Percentiles rank a stretch among this genome's conserved stretches.
Evolutionary conservation across 2,329 filamentous ascomycete genomes (phyloP).

Genomic region (Curvularia lunata): DNA sequence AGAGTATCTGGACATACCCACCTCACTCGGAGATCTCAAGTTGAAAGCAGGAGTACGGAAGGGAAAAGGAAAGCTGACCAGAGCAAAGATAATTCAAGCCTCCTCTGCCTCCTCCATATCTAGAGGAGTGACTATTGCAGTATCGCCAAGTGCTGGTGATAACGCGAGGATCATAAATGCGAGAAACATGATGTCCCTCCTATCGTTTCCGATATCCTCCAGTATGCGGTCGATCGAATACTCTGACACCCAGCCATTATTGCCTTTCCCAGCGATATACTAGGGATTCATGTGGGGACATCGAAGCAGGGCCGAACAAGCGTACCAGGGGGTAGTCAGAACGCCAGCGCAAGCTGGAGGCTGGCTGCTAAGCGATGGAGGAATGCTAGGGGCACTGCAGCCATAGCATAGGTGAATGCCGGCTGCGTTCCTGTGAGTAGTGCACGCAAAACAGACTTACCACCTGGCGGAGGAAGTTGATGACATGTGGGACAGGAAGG

Average conservation of each 20-base stretch:
- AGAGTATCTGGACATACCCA: neutral
- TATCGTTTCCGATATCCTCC: neutral
- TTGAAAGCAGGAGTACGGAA: neutral
- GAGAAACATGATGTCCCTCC: neutral
- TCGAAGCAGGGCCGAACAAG: neutral
- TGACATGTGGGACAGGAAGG: constrained; percentile 3
- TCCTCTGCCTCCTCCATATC: neutral
- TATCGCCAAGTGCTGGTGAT: neutral
- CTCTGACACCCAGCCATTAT: neutral
- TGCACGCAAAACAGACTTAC: neutral
- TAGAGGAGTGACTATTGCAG: neutral
- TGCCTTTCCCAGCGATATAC: neutral
- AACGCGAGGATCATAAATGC: neutral
- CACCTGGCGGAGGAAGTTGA: neutral
- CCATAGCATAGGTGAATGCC: neutral
- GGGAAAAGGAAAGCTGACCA: neutral
- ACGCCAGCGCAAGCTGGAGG: neutral
- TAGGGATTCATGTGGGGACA: neutral
- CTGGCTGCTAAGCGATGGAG: constrained; percentile 2
- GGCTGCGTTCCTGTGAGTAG: neutral
- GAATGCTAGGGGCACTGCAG: neutral
- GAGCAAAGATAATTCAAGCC: neutral
- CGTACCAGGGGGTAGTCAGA: neutral
- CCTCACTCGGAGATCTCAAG: neutral
- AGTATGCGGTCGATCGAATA: neutral